Conservation (phyloP, 768 basidiomycete genomes). For the Boletus reticulatus region DNA sequence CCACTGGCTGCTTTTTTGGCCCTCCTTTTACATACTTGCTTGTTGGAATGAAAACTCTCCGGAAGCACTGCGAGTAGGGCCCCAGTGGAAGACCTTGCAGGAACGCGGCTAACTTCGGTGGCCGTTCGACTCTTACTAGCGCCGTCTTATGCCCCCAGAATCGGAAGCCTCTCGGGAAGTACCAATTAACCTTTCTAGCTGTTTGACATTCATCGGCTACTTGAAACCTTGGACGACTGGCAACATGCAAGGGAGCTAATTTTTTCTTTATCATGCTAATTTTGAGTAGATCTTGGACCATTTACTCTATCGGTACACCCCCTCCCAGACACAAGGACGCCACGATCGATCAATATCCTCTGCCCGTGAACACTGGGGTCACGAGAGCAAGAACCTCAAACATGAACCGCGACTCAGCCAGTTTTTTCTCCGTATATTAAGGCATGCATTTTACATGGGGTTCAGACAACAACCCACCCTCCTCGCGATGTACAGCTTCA, state of each 20-base stretch:
- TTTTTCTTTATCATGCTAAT: conserved; percentile 7
- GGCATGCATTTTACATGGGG: conserved; percentile 9
- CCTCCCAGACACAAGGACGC: conserved; percentile 42
- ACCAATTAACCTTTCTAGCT: conserved; percentile 28
- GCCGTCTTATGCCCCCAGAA: conserved; percentile 9
- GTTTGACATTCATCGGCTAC: conserved; percentile 22
- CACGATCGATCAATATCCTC: conserved; percentile 45
- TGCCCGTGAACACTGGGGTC: conserved; percentile 50
- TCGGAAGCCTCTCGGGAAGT: conserved; percentile 21
- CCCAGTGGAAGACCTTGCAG: conserved; percentile 1
- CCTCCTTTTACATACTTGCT: conserved; percentile 22
- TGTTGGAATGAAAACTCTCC: conserved; percentile 12
- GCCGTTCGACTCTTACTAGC: neutral
- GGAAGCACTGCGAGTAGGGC: neutral
- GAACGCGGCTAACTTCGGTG: neutral
- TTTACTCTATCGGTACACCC: conserved; percentile 11
- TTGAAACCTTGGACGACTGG: conserved; percentile 5
- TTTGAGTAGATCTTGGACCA: conserved; percentile 14
- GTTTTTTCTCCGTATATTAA: conserved; percentile 28
- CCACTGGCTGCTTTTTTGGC: conserved; percentile 17
- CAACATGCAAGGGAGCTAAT: conserved; percentile 9
- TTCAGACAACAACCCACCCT: neutral
- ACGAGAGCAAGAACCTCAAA: conserved; percentile 38
- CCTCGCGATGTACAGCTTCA: conserved; percentile 32
- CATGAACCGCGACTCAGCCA: conserved; percentile 29